These are phyloP conservation scores for Neurospora hispaniola DNA, from an alignment of 495 filamentous ascomycete genomes.

Conservation along the genomic window DNA sequence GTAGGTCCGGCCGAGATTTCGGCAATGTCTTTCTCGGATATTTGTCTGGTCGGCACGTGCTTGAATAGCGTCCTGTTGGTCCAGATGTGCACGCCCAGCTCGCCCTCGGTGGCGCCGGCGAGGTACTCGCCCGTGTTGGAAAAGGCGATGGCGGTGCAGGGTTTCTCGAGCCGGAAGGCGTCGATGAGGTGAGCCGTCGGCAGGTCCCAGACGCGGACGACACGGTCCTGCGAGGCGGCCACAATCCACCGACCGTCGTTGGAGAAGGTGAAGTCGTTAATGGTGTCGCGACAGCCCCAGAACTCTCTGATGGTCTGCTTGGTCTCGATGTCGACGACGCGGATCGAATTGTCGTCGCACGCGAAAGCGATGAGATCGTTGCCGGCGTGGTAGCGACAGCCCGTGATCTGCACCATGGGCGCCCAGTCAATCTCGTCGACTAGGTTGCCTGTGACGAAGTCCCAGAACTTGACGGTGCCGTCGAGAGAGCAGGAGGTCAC, in stretches of 20 bases:
- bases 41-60: constrained; percentile 70
- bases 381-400: constrained; percentile 63
- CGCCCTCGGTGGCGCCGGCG: constrained; percentile 74
- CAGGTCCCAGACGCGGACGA: constrained; percentile 87
- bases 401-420: constrained; percentile 65
- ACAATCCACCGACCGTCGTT: constrained; percentile 91
- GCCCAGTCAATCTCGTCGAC: constrained; percentile 78
- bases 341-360: constrained; percentile 80
- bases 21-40: constrained; percentile 63
- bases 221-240: constrained; percentile 71
- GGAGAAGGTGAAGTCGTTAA: constrained; percentile 85
- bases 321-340: constrained; percentile 84
- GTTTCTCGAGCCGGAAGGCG: constrained; percentile 61
- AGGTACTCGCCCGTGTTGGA: constrained; percentile 85
- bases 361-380: constrained; percentile 83
- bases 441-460: constrained; percentile 68
- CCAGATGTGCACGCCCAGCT: constrained; percentile 87
- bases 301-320: constrained; percentile 84
- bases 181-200: constrained; percentile 93
- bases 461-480: constrained; percentile 98
- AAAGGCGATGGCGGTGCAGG: constrained; percentile 76
- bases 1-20: constrained; percentile 49
- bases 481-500: constrained; percentile 81
- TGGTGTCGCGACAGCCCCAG: constrained; percentile 71
- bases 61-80: constrained; percentile 85